Conservation (phyloP, 164 flowering plant genomes). For the Saururus chinensis region DNA sequence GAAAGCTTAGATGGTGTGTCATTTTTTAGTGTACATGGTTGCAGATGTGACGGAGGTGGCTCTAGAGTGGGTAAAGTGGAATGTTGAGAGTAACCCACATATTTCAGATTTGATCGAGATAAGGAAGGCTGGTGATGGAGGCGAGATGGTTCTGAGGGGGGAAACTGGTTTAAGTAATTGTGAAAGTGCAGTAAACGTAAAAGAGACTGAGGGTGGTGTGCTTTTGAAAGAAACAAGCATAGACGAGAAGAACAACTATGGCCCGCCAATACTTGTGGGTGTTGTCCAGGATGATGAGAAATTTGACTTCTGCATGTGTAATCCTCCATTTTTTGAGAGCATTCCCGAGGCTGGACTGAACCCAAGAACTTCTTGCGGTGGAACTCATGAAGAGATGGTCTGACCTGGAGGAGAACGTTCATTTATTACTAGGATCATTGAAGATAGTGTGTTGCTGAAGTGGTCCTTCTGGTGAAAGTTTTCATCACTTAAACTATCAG, state of each 20-base stretch:
- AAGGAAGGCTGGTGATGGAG: constrained; percentile 34
- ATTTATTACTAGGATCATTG: constrained; percentile 68
- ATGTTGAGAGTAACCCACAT: constrained; percentile 67
- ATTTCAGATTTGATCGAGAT: constrained; percentile 69
- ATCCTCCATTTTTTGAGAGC: constrained; percentile 93
- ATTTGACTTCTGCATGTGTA: constrained; percentile 97
- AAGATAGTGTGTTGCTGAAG: constrained; percentile 68
- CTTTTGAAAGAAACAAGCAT: background rate
- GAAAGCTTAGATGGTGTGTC: background rate
- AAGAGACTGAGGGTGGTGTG: constrained; percentile 4
- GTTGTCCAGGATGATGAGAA: constrained; percentile 65
- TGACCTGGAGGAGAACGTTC: constrained; percentile 90
- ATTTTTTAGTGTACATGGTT: constrained; percentile 9
- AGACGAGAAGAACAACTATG: constrained; percentile 21
- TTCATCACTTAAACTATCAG: background rate
- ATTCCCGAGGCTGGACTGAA: constrained; percentile 86
- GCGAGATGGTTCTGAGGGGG: background rate
- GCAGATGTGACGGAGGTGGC: constrained; percentile 92
- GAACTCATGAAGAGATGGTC: constrained; percentile 84
- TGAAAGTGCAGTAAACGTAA: background rate
- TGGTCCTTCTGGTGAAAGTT: constrained; percentile 49
- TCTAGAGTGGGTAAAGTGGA: constrained; percentile 80
- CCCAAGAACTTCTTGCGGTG: constrained; percentile 95
- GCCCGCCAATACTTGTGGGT: constrained; percentile 55
- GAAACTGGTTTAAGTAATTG: background rate